Conservation (phyloP, 768 basidiomycete genomes). For the Rhizopogon salebrosus region DNA sequence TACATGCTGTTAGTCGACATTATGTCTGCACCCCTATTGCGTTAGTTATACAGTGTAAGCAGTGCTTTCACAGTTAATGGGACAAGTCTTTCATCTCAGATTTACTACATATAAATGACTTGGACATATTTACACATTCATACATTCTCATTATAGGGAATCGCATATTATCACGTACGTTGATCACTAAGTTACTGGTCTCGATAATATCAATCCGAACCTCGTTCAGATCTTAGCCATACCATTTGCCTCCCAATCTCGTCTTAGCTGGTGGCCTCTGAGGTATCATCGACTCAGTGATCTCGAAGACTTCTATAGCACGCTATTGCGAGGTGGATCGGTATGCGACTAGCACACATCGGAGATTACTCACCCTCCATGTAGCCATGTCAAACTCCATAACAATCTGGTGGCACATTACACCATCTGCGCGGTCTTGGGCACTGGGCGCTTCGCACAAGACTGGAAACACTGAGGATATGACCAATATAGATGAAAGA, state of each 20-base stretch:
- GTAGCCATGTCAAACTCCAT: slow-evolving; percentile 88
- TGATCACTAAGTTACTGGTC: too few relatives aligned
- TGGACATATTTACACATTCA: too few relatives aligned
- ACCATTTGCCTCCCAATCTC: slow-evolving; percentile 65
- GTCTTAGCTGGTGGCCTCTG: slow-evolving; percentile 56
- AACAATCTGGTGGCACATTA: slow-evolving; percentile 80
- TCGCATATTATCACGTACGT: too few relatives aligned
- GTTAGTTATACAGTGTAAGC: neutral
- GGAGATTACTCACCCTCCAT: slow-evolving; percentile 62
- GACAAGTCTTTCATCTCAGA: neutral
- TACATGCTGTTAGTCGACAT: slow-evolving; percentile 45
- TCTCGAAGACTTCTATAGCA: slow-evolving; percentile 84
- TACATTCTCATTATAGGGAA: too few relatives aligned
- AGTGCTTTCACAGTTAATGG: neutral
- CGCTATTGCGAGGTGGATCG: slow-evolving; percentile 39
- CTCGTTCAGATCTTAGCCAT: slow-evolving; percentile 39
- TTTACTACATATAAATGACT: neutral
- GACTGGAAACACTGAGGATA: slow-evolving; percentile 31
- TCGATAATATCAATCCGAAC: too few relatives aligned
- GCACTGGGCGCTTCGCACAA: slow-evolving; percentile 59
- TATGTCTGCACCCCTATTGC: neutral
- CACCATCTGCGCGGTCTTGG: slow-evolving; percentile 57
- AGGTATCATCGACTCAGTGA: slow-evolving; percentile 71
- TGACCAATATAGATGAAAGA: neutral
- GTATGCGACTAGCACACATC: neutral